Conservation (phyloP, 1,284 basidiomycete genomes). For the Ceratobasidium sp. region DNA sequence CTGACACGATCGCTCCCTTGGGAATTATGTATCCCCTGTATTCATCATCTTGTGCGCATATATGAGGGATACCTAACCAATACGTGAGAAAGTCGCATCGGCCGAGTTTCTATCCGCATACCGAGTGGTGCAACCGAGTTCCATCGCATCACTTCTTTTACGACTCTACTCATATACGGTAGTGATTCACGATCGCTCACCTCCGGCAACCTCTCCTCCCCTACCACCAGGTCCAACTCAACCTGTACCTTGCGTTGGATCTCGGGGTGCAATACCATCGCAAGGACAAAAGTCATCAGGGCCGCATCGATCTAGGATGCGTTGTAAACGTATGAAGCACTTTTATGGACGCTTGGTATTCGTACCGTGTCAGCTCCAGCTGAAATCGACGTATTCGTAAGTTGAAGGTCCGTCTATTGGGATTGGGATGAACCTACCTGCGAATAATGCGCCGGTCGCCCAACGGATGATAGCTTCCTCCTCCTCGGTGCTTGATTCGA, state of each 20-base stretch:
- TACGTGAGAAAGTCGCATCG: too few relatives aligned
- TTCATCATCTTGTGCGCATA: slow-evolving; percentile 42
- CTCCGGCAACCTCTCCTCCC: slow-evolving; percentile 11
- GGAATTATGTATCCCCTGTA: slow-evolving; percentile 48
- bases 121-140: slow-evolving; percentile 40
- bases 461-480: slow-evolving; percentile 32
- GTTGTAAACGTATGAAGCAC: not conserved
- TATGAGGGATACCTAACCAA: slow-evolving; percentile 40
- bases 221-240: slow-evolving; percentile 38
- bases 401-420: not conserved
- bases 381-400: not conserved
- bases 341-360: not conserved
- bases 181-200: slow-evolving; percentile 22
- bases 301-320: slow-evolving; percentile 6
- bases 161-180: slow-evolving; percentile 37
- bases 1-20: slow-evolving; percentile 45
- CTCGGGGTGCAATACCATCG: slow-evolving; percentile 45
- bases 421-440: not conserved
- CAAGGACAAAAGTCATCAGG: slow-evolving; percentile 19
- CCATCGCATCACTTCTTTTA: slow-evolving; percentile 44
- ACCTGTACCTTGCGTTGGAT: slow-evolving; percentile 19
- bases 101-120: not conserved
- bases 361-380: slow-evolving; percentile 29
- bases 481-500: not conserved
- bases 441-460: slow-evolving; percentile 32